Conservation (phyloP, 495 filamentous ascomycete species). For the Trichodelitschia bisporula region DNA sequence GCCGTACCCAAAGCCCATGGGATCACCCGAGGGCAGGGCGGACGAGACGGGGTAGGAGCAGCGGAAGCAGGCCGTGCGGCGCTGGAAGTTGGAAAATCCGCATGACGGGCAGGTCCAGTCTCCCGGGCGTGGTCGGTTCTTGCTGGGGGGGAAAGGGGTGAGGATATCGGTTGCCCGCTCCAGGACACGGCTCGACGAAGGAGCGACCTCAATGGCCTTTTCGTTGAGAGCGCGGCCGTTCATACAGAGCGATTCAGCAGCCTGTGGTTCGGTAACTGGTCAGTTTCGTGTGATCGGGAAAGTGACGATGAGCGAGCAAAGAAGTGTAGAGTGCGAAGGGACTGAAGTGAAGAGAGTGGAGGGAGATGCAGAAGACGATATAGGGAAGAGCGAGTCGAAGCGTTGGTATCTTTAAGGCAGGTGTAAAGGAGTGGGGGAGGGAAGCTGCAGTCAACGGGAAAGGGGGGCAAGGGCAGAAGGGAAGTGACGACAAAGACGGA, state of each 20-base stretch:
- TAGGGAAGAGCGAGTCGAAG: no score
- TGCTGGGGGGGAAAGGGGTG: slow-evolving; percentile 90
- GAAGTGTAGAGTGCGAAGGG: slow-evolving; percentile 1
- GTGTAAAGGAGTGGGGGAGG: not conserved
- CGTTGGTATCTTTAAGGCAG: not conserved
- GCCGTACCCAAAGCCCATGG: slow-evolving; percentile 38
- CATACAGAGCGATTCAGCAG: slow-evolving; percentile 92
- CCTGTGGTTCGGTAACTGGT: slow-evolving; percentile 11
- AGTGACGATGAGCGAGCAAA: no score
- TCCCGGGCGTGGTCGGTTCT: slow-evolving; percentile 88
- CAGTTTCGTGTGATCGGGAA: slow-evolving; percentile 4
- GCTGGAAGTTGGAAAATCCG: slow-evolving; percentile 85
- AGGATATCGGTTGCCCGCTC: slow-evolving; percentile 88
- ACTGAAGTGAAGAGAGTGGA: not conserved
- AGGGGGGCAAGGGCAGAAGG: slow-evolving; percentile 1
- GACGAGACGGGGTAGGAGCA: slow-evolving; percentile 77
- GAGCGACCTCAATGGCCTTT: slow-evolving; percentile 95
- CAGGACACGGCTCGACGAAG: slow-evolving; percentile 81
- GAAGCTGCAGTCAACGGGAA: not conserved
- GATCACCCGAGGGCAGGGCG: slow-evolving; percentile 43
- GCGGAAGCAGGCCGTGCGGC: slow-evolving; percentile 92
- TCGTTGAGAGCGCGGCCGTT: slow-evolving; percentile 94
- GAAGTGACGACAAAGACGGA: not conserved
- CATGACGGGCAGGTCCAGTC: slow-evolving; percentile 98
- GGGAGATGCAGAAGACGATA: slow-evolving; percentile 1